phyloP scores from a whole-genome alignment of 768 basidiomycete species.

The Scleroderma citrinum region DNA sequence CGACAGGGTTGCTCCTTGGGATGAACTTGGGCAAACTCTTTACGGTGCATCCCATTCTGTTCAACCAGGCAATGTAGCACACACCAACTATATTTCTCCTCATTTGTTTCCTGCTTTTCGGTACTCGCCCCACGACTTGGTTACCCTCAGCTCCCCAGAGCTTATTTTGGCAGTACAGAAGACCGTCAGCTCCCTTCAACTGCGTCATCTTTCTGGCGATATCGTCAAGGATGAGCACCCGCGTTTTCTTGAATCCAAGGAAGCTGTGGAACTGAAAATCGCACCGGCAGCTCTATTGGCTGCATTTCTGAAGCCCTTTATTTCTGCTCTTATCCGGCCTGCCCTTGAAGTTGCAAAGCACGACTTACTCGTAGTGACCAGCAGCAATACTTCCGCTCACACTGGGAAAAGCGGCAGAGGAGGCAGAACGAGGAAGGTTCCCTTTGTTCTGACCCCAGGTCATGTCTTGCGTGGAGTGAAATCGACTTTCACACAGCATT shows the following conservation, averaged over 20 bases:
- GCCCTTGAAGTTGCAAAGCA: slow-evolving; percentile 28
- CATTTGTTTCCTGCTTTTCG: slow-evolving; percentile 9
- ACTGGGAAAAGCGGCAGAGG: slow-evolving; percentile 13
- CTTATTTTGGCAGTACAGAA: slow-evolving; percentile 25
- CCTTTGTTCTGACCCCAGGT: slow-evolving; percentile 31
- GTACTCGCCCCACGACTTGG: slow-evolving; percentile 18
- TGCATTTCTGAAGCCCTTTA: slow-evolving; percentile 25
- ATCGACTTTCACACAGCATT: slow-evolving; percentile 2
- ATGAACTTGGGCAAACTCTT: slow-evolving; percentile 14
- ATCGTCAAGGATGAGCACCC: slow-evolving; percentile 4
- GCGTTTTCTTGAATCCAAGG: slow-evolving; percentile 9
- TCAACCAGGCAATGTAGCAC: slow-evolving; percentile 1
- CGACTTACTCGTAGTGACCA: slow-evolving; percentile 22
- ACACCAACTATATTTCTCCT: neutral
- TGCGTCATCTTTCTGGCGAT: slow-evolving; percentile 17
- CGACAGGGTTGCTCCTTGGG: slow-evolving; percentile 9
- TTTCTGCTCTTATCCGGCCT: slow-evolving; percentile 28
- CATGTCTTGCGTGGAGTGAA: slow-evolving; percentile 36
- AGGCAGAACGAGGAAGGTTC: slow-evolving; percentile 19
- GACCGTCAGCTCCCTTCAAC: slow-evolving; percentile 11
- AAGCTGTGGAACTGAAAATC: slow-evolving; percentile 20
- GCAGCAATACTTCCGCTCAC: slow-evolving; percentile 12
- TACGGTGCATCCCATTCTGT: slow-evolving; percentile 5
- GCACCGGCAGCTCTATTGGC: slow-evolving; percentile 35
- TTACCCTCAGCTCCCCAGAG: slow-evolving; percentile 19